phyloP scores from a whole-genome alignment of 75 land plant genomes.

The Cryptomeria japonica region DNA sequence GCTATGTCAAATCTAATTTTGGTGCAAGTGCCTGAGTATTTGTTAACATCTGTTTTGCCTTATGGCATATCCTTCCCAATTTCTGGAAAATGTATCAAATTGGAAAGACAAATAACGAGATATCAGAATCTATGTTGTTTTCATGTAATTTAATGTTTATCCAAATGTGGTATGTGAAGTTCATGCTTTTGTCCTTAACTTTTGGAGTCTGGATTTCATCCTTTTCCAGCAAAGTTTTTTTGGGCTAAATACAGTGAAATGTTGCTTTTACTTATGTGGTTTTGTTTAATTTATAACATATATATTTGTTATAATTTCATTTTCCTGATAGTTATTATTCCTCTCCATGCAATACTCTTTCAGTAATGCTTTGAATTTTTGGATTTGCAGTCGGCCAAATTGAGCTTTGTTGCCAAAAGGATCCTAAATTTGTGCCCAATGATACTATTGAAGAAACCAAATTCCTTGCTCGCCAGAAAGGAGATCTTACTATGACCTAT shows the following conservation, averaged over 20 bases:
- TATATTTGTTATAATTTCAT: neutral
- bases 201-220: neutral
- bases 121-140: neutral
- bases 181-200: neutral
- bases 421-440: constrained; percentile 43
- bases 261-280: neutral
- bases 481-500: constrained; percentile 71
- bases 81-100: neutral
- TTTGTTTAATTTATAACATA: neutral
- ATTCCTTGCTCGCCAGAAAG: constrained; percentile 48
- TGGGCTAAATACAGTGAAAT: neutral
- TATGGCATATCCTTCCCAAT: neutral
- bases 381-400: constrained; percentile 27
- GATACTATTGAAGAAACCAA: constrained; percentile 12
- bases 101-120: neutral
- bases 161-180: neutral
- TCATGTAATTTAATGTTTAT: neutral
- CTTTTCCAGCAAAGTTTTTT: neutral
- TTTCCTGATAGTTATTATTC: neutral
- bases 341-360: neutral
- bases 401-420: constrained; percentile 63
- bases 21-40: neutral
- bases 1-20: too few species aligned
- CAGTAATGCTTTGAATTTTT: neutral
- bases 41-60: neutral